Base-by-base conservation (phyloP, 2,329 filamentous ascomycete genomes). In the Exophiala viscosa region DNA sequence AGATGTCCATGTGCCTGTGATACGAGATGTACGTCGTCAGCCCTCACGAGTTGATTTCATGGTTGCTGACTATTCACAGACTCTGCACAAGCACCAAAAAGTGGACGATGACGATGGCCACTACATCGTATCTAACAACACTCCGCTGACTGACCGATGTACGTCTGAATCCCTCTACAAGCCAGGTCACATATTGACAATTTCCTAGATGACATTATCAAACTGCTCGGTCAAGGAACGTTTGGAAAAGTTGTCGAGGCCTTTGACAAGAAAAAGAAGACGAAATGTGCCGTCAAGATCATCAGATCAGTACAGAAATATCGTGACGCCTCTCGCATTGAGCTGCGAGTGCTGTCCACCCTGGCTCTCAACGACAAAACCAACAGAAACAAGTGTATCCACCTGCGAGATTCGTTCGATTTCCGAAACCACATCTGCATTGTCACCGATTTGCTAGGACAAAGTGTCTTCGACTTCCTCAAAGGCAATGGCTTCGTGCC, bases 231-330 rank as follows among this genome's bases (percentile, higher is more conserved):
- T 17, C 93, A 99, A 73, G 93, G 93, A 59, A 99, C 93, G 0
- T 99, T 99, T 68, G 93, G 93, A 66, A 99, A 99, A 71, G 93
- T 99, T 13, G 93, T 99, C 14, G 87, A 96, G 70, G 93, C 93
- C 47, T 85, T 83, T 62, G 93, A 99, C 68, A 83, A 83, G 55
- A 81, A 82, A 64, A 85, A 84, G 58, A 86, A 86, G 55, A 80
- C 80, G 62, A 89, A 91, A 68, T 95, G 95, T 61, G 93, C 93
- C 32, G 90, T 99, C 71, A 99, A 99, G 71, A 95, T 99, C 69
- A 97, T 99, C 61, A 86, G 93, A 62, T 96, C 93, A 1, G 93
- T 99, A 10, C 93, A 96, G 67, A 99, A 99, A 69, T 99, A 99
- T 67, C 86, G 93, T 42, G 93, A 99, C 73, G 93, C 93, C 33